Conservation (phyloP, 2,329 filamentous ascomycete genomes). For the Neofusicoccum sp. region DNA sequence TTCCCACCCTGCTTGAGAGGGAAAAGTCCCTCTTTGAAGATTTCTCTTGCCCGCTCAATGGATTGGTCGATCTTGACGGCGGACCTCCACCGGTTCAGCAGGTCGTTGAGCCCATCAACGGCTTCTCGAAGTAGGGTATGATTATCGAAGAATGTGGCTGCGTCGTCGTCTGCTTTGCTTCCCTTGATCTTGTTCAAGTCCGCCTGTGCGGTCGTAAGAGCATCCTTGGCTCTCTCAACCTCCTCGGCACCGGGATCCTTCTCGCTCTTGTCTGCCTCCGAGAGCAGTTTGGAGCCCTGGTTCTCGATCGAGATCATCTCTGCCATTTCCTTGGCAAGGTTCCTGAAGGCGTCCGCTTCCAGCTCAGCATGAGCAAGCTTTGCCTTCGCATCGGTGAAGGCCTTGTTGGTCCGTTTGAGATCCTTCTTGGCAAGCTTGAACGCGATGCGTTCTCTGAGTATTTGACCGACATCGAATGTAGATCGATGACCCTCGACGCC, state of each 20-base stretch:
- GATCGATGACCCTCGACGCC: not conserved
- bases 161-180: not conserved
- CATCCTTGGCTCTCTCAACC: not conserved
- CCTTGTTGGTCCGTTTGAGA: not conserved
- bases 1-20: not conserved
- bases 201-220: not conserved
- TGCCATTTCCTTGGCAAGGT: not conserved
- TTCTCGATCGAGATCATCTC: not conserved
- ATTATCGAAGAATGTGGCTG: not conserved
- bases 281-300: not conserved
- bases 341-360: not conserved
- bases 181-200: not conserved
- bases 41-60: not conserved
- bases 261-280: conserved; percentile 20
- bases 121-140: not conserved
- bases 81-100: not conserved
- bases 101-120: not conserved
- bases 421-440: not conserved
- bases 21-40: not conserved
- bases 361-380: not conserved
- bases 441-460: not conserved
- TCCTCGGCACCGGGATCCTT: conserved; percentile 19
- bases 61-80: not conserved
- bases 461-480: not conserved
- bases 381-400: not conserved